phyloP scores from a whole-genome alignment of 495 filamentous ascomycete species.

The Parathielavia hyrcaniae region DNA sequence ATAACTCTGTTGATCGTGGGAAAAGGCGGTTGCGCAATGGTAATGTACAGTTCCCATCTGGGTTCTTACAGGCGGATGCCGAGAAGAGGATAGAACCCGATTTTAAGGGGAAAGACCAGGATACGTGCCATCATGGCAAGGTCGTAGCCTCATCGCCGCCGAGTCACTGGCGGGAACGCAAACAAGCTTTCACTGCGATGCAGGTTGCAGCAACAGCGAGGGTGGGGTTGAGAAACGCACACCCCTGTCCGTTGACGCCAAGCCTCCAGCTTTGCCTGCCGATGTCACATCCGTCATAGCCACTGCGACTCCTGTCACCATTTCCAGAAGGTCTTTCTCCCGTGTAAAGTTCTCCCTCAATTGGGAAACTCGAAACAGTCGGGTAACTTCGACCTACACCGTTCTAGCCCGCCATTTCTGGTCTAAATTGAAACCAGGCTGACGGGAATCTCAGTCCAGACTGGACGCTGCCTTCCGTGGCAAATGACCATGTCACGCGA shows the following conservation, averaged over 20 bases:
- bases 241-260: not conserved
- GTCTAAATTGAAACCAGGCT: not conserved
- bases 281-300: not conserved
- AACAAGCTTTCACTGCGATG: not conserved
- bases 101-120: too few relatives aligned
- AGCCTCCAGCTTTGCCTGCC: not conserved
- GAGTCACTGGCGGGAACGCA: not conserved
- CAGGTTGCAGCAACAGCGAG: too few relatives aligned
- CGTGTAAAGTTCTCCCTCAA: not conserved
- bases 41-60: too few relatives aligned
- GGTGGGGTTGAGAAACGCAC: too few relatives aligned
- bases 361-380: not conserved
- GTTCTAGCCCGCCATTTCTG: not conserved
- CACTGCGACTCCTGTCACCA: not conserved
- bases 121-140: too few relatives aligned
- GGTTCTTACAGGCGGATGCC: too few relatives aligned
- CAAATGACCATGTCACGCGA: slow-evolving; percentile 22
- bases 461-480: slow-evolving; percentile 5
- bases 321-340: not conserved
- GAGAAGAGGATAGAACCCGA: too few relatives aligned
- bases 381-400: not conserved
- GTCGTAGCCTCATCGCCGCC: too few relatives aligned
- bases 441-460: not conserved
- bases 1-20: too few relatives aligned
- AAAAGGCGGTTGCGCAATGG: too few relatives aligned